Evolutionary conservation across 2,329 filamentous ascomycete genomes (phyloP).

Genomic region (Aspergillus glaucus): DNA sequence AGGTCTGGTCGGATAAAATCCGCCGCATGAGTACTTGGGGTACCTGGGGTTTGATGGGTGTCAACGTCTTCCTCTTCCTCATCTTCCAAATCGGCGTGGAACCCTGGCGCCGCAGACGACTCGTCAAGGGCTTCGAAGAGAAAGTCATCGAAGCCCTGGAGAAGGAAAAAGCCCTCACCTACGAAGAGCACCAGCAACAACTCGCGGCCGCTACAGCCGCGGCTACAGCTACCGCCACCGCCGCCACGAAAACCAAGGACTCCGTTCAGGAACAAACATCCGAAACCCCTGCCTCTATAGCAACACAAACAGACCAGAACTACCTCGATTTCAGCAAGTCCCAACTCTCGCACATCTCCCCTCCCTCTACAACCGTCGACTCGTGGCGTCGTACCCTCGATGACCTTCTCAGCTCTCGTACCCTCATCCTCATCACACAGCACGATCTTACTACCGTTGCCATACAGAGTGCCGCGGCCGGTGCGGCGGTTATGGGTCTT

Average conservation of each 20-base stretch:
- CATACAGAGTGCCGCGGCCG: slow-evolving; percentile 60
- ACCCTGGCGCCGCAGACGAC: slow-evolving; percentile 75
- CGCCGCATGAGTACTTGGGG: slow-evolving; percentile 95
- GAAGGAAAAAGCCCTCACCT: slow-evolving; percentile 51
- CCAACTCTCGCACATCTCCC: slow-evolving; percentile 17
- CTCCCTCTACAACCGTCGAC: slow-evolving; percentile 25
- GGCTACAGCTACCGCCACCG: neutral
- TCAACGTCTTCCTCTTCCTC: slow-evolving; percentile 86
- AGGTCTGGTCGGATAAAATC: slow-evolving; percentile 98
- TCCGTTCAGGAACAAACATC: neutral
- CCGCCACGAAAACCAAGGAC: neutral
- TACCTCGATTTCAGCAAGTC: slow-evolving; percentile 15
- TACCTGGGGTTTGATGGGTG: slow-evolving; percentile 94
- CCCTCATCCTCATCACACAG: slow-evolving; percentile 57
- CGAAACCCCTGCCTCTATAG: neutral
- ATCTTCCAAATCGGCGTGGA: slow-evolving; percentile 84
- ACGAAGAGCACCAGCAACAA: neutral
- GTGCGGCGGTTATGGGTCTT: slow-evolving; percentile 55
- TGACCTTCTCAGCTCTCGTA: slow-evolving; percentile 62
- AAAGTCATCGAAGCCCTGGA: slow-evolving; percentile 65
- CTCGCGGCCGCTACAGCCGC: neutral
- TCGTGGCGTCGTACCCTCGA: slow-evolving; percentile 46
- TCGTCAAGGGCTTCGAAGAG: slow-evolving; percentile 77
- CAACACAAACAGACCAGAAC: neutral
- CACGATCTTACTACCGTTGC: slow-evolving; percentile 64